phyloP scores from a whole-genome alignment of 2,329 filamentous ascomycete species.

The Botrytis byssoidea region DNA sequence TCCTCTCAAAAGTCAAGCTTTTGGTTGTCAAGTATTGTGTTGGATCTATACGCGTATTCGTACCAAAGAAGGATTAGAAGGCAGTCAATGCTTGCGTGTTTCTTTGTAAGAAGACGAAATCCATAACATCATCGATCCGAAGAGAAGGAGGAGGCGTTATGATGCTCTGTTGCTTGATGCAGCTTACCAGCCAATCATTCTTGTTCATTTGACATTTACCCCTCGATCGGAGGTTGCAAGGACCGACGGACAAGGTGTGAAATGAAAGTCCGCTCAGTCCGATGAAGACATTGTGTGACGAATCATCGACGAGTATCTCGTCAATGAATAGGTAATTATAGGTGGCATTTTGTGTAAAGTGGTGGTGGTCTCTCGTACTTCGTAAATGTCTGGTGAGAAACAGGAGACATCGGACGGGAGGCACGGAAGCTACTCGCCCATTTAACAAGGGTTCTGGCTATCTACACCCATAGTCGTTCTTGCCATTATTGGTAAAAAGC shows the following conservation, averaged over 20 bases:
- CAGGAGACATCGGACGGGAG: not conserved
- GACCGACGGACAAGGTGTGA: slow-evolving; percentile 9
- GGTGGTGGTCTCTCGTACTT: not conserved
- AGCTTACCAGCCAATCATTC: slow-evolving; percentile 12
- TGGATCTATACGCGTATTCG: not conserved
- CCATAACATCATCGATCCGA: slow-evolving; percentile 24
- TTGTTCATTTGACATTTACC: slow-evolving; percentile 19
- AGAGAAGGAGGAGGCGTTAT: not conserved
- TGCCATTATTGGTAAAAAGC: not conserved
- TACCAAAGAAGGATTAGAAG: not conserved
- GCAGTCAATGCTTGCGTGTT: slow-evolving; percentile 23
- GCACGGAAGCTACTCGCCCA: not conserved
- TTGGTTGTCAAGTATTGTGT: not conserved
- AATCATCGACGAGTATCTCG: not conserved
- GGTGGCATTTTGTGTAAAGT: not conserved
- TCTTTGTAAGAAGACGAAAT: slow-evolving; percentile 11
- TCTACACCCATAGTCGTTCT: not conserved
- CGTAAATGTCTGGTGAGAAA: not conserved
- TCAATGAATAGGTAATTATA: not conserved
- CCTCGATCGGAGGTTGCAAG: slow-evolving; percentile 25
- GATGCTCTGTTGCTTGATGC: slow-evolving; percentile 6
- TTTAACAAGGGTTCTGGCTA: not conserved
- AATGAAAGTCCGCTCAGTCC: slow-evolving; percentile 7
- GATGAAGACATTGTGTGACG: not conserved
- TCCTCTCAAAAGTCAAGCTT: not conserved